These are phyloP conservation scores for Phytophthora quininea DNA, from an alignment of 352 stramenopile species.

Conservation along the genomic window DNA sequence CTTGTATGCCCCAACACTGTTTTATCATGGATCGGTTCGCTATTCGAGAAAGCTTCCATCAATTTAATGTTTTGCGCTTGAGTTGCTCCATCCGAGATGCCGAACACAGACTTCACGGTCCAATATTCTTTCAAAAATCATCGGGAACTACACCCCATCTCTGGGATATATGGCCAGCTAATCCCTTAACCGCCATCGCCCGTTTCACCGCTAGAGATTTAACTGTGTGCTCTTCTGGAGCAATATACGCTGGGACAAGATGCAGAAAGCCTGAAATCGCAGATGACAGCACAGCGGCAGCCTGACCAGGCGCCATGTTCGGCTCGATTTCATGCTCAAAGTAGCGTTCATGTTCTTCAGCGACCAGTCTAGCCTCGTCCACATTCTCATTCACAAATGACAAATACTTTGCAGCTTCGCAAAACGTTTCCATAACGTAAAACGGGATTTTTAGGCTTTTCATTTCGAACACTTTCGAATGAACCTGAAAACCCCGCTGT, in stretches of 20 bases:
- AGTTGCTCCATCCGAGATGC: constrained; percentile 24
- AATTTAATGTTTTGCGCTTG: constrained; percentile 30
- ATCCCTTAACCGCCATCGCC: constrained; percentile 63
- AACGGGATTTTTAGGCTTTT: constrained; percentile 69
- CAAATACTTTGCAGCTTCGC: constrained; percentile 69
- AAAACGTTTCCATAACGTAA: constrained; percentile 77
- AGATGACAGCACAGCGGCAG: constrained; percentile 59
- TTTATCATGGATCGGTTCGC: constrained; percentile 5
- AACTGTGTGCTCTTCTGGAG: constrained; percentile 19
- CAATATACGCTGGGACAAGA: constrained; percentile 49
- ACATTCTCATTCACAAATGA: constrained; percentile 79
- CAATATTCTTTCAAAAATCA: constrained; percentile 77
- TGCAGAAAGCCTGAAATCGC: constrained; percentile 51
- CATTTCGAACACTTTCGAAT: constrained; percentile 76
- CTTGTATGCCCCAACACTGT: not conserved
- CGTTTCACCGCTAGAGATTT: constrained; percentile 33
- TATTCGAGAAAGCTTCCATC: constrained; percentile 56
- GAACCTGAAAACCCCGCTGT: constrained; percentile 73
- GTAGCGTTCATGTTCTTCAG: constrained; percentile 38
- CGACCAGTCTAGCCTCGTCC: constrained; percentile 51
- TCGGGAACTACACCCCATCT: constrained; percentile 54
- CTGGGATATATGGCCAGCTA: constrained; percentile 65
- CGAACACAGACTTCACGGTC: constrained; percentile 63
- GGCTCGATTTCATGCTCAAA: constrained; percentile 72
- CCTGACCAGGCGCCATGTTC: constrained; percentile 57